Evolutionary conservation across 1,284 basidiomycete genomes (phyloP).

Genomic region (Ustilago trichophora): DNA sequence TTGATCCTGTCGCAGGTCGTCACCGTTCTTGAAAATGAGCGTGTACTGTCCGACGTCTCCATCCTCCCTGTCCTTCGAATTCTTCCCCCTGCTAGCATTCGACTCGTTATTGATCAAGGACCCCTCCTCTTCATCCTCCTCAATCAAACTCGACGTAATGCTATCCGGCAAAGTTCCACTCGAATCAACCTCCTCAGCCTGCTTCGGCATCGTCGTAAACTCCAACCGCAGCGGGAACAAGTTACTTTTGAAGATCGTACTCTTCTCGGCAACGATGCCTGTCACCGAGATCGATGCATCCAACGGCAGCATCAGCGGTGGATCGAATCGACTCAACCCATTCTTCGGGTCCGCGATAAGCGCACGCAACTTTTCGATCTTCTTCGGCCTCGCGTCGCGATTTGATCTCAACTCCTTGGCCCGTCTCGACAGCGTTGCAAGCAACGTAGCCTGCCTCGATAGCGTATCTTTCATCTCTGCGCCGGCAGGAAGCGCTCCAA

Average conservation of each 20-base stretch:
- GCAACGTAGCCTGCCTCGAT: slow-evolving; percentile 76
- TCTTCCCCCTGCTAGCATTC: neutral
- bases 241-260: slow-evolving; percentile 96
- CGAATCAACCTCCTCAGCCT: neutral
- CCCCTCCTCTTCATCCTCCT: slow-evolving; percentile 12
- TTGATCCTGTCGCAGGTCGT: slow-evolving; percentile 97
- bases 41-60: slow-evolving; percentile 71
- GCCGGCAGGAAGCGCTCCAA: slow-evolving; percentile 4
- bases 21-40: slow-evolving; percentile 98
- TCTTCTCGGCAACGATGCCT: slow-evolving; percentile 88
- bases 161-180: slow-evolving; percentile 23
- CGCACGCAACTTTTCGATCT: slow-evolving; percentile 90
- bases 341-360: slow-evolving; percentile 86
- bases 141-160: slow-evolving; percentile 32
- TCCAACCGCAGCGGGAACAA: slow-evolving; percentile 89
- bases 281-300: slow-evolving; percentile 83
- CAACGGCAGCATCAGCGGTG: slow-evolving; percentile 74
- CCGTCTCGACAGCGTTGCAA: slow-evolving; percentile 79
- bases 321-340: slow-evolving; percentile 67
- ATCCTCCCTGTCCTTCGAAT: slow-evolving; percentile 9
- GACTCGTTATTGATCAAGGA: slow-evolving; percentile 11
- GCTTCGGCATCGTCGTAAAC: slow-evolving; percentile 70
- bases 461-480: slow-evolving; percentile 30
- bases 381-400: slow-evolving; percentile 92
- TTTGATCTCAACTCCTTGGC: slow-evolving; percentile 86